Evolutionary conservation across 352 stramenopile species (phyloP).

Genomic region (Achlya hypogyna): DNA sequence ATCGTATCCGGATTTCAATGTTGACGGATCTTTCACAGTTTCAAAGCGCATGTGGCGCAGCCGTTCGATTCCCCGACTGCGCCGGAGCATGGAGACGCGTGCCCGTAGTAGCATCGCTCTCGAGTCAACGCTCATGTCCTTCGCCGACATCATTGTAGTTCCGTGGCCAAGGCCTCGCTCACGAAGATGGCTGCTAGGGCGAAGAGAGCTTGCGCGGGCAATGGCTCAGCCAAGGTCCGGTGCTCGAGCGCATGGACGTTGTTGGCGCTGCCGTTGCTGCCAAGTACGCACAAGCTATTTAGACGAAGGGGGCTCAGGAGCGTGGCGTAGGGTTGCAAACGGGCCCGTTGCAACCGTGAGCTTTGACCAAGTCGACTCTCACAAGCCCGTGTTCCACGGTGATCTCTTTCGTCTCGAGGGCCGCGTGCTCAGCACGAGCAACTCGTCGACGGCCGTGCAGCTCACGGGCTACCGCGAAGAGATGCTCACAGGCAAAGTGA

Average conservation of each 20-base stretch:
- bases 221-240: slow-evolving; percentile 26
- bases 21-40: background rate
- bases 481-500: slow-evolving; percentile 18
- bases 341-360: slow-evolving; percentile 27
- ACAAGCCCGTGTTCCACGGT: slow-evolving; percentile 31
- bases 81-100: background rate
- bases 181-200: slow-evolving; percentile 15
- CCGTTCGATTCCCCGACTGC: background rate
- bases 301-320: background rate
- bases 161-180: background rate
- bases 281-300: slow-evolving; percentile 19
- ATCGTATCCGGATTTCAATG: background rate
- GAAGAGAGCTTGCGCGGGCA: slow-evolving; percentile 30
- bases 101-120: background rate
- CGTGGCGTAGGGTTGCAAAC: slow-evolving; percentile 17
- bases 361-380: slow-evolving; percentile 29
- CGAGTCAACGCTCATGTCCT: slow-evolving; percentile 16
- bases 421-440: slow-evolving; percentile 25
- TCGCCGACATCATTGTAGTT: slow-evolving; percentile 21
- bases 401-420: slow-evolving; percentile 31
- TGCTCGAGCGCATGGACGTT: slow-evolving; percentile 32
- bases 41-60: no score
- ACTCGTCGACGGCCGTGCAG: slow-evolving; percentile 29
- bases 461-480: slow-evolving; percentile 26
- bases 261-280: slow-evolving; percentile 26